Evolutionary conservation across 2,329 filamentous ascomycete species (phyloP), one percentile per base, ranked within the genome.

Genomic region (Sclerotiophoma versabilis): DNA sequence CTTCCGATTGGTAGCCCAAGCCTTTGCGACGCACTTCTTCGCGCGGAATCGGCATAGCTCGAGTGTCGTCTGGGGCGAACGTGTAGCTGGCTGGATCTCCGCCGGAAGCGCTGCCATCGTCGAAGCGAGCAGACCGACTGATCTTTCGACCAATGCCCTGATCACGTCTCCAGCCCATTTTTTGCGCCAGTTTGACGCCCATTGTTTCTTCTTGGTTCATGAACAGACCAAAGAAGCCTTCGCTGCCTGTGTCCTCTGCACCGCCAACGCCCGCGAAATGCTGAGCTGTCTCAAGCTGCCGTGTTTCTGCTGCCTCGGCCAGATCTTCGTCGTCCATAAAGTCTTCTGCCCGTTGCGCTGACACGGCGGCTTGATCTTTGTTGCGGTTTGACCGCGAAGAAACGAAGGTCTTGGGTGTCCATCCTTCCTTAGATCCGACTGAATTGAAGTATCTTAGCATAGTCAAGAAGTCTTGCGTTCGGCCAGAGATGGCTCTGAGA

Each of bases 291-390:
- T 93, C 84, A 27, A 97, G 77, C 57, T 84, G 84, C 66, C 87
- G 85, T 2, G 89, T 83, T 75, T 96, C 92, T 53, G 90, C 91
- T 0, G 88, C 90, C 72, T 96, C 92, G 6, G 89, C 90, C 27
- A 96, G 80, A 75, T 99, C 95, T 73, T 99, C 95, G 34, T 96
- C 93, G 68, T 99, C 95, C 95, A 99, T 99, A 66, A 93, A 98
- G 70, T 98, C 93, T 74, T 98, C 92, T 0, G 87, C 85, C 41
- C 87, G 86, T 69, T 90, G 87, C 87, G 86, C 70, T 90, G 87
- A 59, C 83, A 76, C 17, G 64, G 63, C 2, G 77, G 64, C 58
- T 84, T 79, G 81, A 78, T 90, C 84, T 70, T 90, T 91, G 60
- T 83, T 86, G 50, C 92, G 89, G 67, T 91, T 91, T 32, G 85